phyloP scores from a whole-genome alignment of 163 green algal genomes.

The Chlorella variabilis region DNA sequence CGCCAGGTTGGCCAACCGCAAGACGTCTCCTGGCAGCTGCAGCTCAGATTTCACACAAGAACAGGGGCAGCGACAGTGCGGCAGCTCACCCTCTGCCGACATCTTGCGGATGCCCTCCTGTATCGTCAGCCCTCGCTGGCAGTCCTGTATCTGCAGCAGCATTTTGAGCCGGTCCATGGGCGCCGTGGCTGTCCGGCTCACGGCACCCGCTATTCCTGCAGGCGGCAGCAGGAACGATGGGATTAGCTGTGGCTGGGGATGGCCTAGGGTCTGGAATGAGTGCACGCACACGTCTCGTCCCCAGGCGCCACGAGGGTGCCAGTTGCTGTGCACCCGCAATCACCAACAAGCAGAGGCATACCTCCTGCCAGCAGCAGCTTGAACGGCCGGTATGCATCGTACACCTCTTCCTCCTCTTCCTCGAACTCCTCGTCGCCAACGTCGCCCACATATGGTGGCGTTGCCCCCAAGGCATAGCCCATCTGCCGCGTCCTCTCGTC shows the following conservation, averaged over 20 bases:
- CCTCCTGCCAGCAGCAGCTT: conserved; percentile 61
- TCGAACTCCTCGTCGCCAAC: too few species aligned
- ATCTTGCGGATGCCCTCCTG: conserved; percentile 74
- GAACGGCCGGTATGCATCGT: conserved; percentile 23
- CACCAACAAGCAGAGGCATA: conserved; percentile 68
- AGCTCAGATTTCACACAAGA: background rate
- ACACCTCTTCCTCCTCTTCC: conserved; percentile 39
- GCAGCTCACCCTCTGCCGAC: conserved; percentile 85
- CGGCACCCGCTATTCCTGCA: conserved; percentile 82
- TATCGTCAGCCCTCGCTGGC: conserved; percentile 66
- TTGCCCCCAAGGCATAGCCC: too few species aligned
- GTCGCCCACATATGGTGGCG: too few species aligned
- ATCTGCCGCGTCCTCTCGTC: too few species aligned
- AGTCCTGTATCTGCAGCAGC: conserved; percentile 89
- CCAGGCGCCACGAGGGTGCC: too few species aligned
- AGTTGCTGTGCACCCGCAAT: too few species aligned
- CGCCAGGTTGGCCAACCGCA: too few species aligned
- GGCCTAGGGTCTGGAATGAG: too few species aligned
- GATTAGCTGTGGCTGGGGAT: background rate
- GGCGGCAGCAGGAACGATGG: background rate
- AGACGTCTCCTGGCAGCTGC: background rate
- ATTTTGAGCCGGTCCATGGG: conserved; percentile 95
- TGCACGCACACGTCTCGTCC: conserved; percentile 59
- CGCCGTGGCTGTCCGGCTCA: conserved; percentile 89
- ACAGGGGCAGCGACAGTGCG: too few species aligned